Evolutionary conservation across 1,284 basidiomycete genomes (phyloP), one percentile per base, ranked within the genome.

Genomic region (Heliocybe sulcata): DNA sequence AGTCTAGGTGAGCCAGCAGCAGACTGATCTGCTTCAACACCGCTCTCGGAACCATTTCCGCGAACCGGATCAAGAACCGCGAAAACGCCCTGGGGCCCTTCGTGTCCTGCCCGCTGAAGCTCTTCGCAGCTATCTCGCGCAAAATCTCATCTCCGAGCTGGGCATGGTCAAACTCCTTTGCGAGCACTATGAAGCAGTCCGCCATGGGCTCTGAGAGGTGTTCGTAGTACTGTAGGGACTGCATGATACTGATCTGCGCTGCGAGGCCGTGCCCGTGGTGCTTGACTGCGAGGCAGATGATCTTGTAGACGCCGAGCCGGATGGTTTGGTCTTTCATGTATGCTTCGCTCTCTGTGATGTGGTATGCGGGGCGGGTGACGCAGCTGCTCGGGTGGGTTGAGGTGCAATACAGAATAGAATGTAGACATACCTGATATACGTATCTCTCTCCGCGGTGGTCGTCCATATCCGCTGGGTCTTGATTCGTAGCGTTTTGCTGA

Each of bases 181-280:
- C 82, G 48, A 98, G 79, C 45, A 89, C 74, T 27, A 83, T 79
- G 8, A 98, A 79, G 35, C 93, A 85, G 62, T 98, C 94, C 0
- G 95, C 95, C 87, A 98, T 92, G 0, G 90, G 87, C 65, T 98
- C 95, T 0, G 91, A 85, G 26, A 98, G 81, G 67, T 98, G 95
- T 64, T 99, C 96, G 64, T 88, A 93, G 70, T 96, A 97, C 58
- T 96, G 94, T 12, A 99, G 75, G 55, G 83, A 85, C 68, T 98
- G 94, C 70, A 95, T 89, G 69, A 99, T 92, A 58, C 82, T 84
- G 55, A 92, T 95, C 65, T 97, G 94, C 0, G 90, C 90, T 49
- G 85, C 84, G 56, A 90, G 84, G 1, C 83, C 79, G 62, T 98
- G 95, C 1, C 82, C 85, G 61, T 98, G 94, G 60, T 89, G 84